Evolutionary conservation across 169 alveolate species (phyloP).

Genomic region (Perkinsus olseni): DNA sequence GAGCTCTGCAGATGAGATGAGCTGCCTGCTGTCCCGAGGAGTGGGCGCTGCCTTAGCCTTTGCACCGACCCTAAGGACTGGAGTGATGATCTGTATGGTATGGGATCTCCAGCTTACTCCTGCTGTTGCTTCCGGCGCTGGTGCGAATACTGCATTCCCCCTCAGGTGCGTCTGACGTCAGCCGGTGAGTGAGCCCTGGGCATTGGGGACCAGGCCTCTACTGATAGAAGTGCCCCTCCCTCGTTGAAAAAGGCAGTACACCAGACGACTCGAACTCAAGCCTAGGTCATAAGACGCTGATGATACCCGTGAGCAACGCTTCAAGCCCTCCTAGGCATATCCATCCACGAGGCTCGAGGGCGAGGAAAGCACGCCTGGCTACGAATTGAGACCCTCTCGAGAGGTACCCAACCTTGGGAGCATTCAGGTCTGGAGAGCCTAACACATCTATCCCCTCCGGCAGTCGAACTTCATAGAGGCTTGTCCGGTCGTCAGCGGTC

Average conservation of each 20-base stretch:
- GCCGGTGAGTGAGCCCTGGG: too few species aligned
- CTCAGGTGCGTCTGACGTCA: background rate
- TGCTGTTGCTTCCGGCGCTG: too few species aligned
- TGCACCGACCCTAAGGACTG: background rate
- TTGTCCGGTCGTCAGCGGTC: background rate
- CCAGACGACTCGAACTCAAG: background rate
- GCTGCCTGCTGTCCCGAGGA: background rate
- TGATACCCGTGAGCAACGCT: background rate
- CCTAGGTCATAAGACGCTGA: background rate
- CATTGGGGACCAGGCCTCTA: too few species aligned
- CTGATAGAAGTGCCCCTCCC: too few species aligned
- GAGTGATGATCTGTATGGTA: too few species aligned
- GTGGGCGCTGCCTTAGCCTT: background rate
- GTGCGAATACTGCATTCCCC: too few species aligned
- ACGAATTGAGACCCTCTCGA: background rate
- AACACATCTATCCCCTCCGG: background rate
- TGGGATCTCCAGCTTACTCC: too few species aligned
- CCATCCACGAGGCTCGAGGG: background rate
- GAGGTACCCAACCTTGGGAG: background rate
- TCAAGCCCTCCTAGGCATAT: background rate
- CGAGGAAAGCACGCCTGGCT: background rate
- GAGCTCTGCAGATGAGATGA: background rate
- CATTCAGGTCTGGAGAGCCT: background rate
- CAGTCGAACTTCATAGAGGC: background rate
- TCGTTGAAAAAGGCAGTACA: too few species aligned